phyloP scores from a whole-genome alignment of 2,329 filamentous ascomycete genomes.

The Grosmannia penicillata region DNA sequence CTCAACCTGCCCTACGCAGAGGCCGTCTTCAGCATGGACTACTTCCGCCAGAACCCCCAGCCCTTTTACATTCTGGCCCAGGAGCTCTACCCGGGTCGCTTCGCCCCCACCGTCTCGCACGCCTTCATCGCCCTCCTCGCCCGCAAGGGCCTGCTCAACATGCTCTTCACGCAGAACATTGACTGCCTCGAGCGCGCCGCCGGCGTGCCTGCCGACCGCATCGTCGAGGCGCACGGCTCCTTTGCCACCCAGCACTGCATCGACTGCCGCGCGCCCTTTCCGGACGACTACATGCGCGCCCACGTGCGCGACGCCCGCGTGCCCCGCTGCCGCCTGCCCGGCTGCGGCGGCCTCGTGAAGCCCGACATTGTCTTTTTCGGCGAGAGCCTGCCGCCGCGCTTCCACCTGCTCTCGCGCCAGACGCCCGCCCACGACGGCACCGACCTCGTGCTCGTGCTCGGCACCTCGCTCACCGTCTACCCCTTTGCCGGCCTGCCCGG shows the following conservation, averaged over 20 bases:
- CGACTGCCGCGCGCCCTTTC: constrained; percentile 62
- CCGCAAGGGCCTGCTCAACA: constrained; percentile 61
- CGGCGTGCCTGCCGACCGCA: constrained; percentile 64
- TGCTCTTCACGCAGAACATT: constrained; percentile 95
- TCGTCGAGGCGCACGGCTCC: constrained; percentile 90
- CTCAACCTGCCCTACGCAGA: constrained; percentile 80
- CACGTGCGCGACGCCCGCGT: constrained; percentile 53
- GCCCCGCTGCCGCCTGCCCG: constrained; percentile 44
- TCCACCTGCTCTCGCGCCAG: constrained; percentile 39
- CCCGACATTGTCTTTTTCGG: constrained; percentile 94
- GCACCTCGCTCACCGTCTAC: constrained; percentile 25
- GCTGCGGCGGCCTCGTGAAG: constrained; percentile 70
- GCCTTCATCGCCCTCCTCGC: constrained; percentile 75
- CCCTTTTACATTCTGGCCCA: constrained; percentile 89
- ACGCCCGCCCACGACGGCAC: constrained; percentile 25
- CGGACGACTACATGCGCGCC: constrained; percentile 57
- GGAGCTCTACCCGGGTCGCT: constrained; percentile 84
- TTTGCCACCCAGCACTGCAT: constrained; percentile 88
- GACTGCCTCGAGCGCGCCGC: constrained; percentile 84
- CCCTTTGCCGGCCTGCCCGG: constrained; percentile 75
- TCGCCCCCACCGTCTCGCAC: constrained; percentile 78
- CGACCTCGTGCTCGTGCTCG: constrained; percentile 21
- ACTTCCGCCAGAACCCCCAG: constrained; percentile 68
- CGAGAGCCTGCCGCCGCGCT: constrained; percentile 42
- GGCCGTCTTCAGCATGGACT: constrained; percentile 85